Evolutionary conservation across 805 yeast species (phyloP), one percentile per base, ranked within the genome.

Genomic region (Candida oleophila): DNA sequence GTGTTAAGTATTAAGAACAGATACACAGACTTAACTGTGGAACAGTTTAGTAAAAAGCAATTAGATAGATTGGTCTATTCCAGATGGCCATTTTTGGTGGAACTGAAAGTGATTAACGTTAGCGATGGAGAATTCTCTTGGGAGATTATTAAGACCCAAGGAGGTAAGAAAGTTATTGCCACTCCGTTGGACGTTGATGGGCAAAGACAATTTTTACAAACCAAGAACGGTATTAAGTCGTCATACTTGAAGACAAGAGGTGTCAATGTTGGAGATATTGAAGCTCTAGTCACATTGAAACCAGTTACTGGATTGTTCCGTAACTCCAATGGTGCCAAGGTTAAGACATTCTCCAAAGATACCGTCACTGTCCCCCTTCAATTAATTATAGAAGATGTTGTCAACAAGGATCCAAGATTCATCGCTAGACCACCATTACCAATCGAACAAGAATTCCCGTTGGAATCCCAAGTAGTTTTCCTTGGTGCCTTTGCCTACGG

Each of bases 401-500:
- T 69, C 19, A 81, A 89, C 60, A 80, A 80, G 53, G 99, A 94
- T 63, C 73, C 69, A 53, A 78, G 99, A 61, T 89, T 71, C 60
- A 66, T 69, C 28, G 89, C 89, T 56, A 81, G 82, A 52, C 81
- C 84, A 1, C 89, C 97, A 2, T 59, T 80, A 33, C 89, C 97
- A 4, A 72, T 94, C 48, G 84, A 81, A 5, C 81, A 87, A 52
- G 97, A 92, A 62, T 94, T 78, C 65, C 97, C 97, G 16, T 45
- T 76, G 3, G 84, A 78, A 14, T 76, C 87, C 0, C 79, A 81
- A 43, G 91, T 83, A 22, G 80, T 92, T 7, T 88, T 88, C 60
- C 71, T 94, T 50, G 96, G 97, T 41, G 89, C 84, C 22, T 82
- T 83, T 64, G 95, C 91, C 1, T 94, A 89, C 61, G 98, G 99